Evolutionary conservation across 345 rosid genomes (phyloP), one percentile per base, ranked within the genome.

Genomic region (Balakata baccata): DNA sequence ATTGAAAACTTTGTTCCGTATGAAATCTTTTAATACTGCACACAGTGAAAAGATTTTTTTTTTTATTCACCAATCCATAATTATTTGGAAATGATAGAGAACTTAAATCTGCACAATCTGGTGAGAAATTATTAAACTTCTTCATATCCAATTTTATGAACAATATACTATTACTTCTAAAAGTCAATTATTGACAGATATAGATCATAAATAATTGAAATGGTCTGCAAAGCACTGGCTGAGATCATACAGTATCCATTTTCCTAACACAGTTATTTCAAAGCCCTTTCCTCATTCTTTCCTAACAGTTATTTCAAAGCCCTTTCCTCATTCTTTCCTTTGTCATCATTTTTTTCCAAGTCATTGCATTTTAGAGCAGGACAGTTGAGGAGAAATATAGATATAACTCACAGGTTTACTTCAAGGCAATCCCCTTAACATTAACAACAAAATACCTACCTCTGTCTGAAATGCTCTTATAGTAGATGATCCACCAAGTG

Each of bases 401-500:
- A 29, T 25, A 13, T 25, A 73, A 20, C 34, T 29, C 34, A 29
- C 34, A 29, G 34, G 23, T 54, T 60, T 17, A 68, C 8, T 64
- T 54, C 59, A 54, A 54, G 6, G 18, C 23, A 25, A 54, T 54
- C 23, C 59, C 23, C 67, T 58, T n/a, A 34, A 11, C 7, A 23
- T 38, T 47, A 49, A 22, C 37, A 75, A 68, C 37, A 64, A 71
- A 64, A 47, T 69, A 75, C 64, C 74, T 78, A 94, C 98, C 92
- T 92, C 88, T 71, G 88, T 82, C 52, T 90, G 85, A 77, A 90
- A 92, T 80, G 97, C 97, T 69, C 95, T 85, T 74, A 94, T 92
- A 64, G 98, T 94, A 53, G 98, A 83, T 69, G 98, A 85, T 63
- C 97, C 98, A 80, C 88, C 94, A 25, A 94, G 91, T 66, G 93